Conservation (phyloP, 75 land plant species). For the Picea sitchensis region DNA sequence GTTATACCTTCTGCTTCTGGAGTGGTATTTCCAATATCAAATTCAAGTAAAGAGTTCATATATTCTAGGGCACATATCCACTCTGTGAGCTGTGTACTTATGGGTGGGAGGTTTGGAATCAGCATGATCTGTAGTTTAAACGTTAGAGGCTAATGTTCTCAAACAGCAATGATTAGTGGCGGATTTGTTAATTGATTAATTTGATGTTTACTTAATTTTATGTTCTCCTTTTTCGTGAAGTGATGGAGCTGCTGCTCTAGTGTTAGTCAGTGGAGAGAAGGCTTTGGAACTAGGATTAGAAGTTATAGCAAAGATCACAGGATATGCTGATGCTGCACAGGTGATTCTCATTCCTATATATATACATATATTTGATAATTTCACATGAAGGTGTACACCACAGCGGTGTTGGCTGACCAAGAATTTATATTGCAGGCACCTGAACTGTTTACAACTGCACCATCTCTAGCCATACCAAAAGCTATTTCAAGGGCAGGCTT, state of each 20-base stretch:
- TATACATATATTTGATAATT: not conserved
- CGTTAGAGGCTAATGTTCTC: not conserved
- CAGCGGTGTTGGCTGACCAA: not conserved
- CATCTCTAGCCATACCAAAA: constrained; percentile 94
- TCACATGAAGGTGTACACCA: not conserved
- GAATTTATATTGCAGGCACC: constrained; percentile 55
- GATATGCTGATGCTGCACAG: constrained; percentile 97
- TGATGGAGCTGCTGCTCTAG: constrained; percentile 97
- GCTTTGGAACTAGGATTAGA: constrained; percentile 69
- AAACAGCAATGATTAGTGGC: not conserved
- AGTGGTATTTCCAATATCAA: too few species aligned
- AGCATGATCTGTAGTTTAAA: not conserved
- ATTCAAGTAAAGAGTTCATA: not conserved
- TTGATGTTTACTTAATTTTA: not conserved
- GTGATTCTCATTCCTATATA: constrained; percentile 17
- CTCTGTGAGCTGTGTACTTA: not conserved
- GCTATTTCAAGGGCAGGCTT: constrained; percentile 86
- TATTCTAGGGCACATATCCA: not conserved
- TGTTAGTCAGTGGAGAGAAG: constrained; percentile 85
- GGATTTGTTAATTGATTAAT: not conserved
- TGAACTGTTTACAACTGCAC: constrained; percentile 86
- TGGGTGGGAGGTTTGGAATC: not conserved
- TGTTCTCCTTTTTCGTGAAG: constrained; percentile 23
- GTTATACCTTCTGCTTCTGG: too few species aligned
- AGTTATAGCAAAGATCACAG: constrained; percentile 75